Conservation (phyloP, 352 stramenopile species). For the Phytopythium chamaehyphon region DNA sequence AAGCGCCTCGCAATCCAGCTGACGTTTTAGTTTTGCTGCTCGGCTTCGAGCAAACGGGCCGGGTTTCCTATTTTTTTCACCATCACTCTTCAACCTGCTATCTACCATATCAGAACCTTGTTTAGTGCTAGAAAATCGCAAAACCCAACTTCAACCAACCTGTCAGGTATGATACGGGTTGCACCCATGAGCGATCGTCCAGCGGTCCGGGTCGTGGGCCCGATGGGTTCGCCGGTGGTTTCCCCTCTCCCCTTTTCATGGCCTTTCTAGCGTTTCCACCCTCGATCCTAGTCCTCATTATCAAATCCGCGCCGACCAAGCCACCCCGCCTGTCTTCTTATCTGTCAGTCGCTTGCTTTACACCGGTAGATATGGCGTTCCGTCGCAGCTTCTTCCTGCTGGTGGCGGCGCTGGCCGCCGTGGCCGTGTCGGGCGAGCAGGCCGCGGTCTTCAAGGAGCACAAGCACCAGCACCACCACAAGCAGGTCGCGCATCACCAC, state of each 20-base stretch:
- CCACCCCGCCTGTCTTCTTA: background rate
- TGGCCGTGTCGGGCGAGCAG: slow-evolving; percentile 14
- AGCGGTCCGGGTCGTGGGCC: background rate
- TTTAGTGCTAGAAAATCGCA: no score
- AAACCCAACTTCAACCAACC: no score
- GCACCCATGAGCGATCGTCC: slow-evolving; percentile 4
- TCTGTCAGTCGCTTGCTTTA: no score
- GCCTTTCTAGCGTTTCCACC: background rate
- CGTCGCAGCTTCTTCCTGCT: slow-evolving; percentile 24
- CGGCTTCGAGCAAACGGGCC: no score
- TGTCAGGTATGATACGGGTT: background rate
- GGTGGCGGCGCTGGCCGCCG: slow-evolving; percentile 16
- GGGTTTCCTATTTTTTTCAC: background rate
- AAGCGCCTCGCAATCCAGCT: background rate
- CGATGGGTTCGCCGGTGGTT: background rate
- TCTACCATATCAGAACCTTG: background rate
- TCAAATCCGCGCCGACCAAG: background rate
- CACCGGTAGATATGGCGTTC: slow-evolving; percentile 15
- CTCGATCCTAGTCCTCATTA: background rate
- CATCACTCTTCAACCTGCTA: slow-evolving; percentile 1
- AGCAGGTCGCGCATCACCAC: slow-evolving; percentile 6
- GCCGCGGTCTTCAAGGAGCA: slow-evolving; percentile 15
- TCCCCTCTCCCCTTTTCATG: background rate
- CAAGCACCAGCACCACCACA: slow-evolving; percentile 13
- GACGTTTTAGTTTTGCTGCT: no score